Evolutionary conservation across 2,329 filamentous ascomycete genomes (phyloP).

Genomic region (Botryotinia narcissicola): DNA sequence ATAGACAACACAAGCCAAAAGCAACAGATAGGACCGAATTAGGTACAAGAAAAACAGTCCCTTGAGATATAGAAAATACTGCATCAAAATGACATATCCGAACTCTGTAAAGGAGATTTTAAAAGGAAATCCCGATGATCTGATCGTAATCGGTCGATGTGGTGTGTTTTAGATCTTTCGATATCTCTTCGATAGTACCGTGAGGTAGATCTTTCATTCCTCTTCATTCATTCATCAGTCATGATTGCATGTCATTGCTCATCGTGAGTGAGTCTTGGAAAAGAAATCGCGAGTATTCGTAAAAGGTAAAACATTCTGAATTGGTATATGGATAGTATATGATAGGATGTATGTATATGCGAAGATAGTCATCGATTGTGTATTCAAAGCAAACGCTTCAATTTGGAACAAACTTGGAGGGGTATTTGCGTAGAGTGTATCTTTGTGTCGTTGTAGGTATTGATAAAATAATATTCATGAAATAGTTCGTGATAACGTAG

Average conservation of each 20-base stretch:
- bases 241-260: slow-evolving; percentile 21
- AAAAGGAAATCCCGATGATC: slow-evolving; percentile 12
- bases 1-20: slow-evolving; percentile 8
- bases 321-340: neutral
- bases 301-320: slow-evolving; percentile 7
- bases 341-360: slow-evolving; percentile 8
- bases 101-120: slow-evolving; percentile 8
- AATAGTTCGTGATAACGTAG: slow-evolving; percentile 22
- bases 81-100: slow-evolving; percentile 7
- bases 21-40: slow-evolving; percentile 8
- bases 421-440: slow-evolving; percentile 14
- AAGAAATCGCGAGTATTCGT: slow-evolving; percentile 1
- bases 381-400: slow-evolving; percentile 18
- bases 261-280: slow-evolving; percentile 4
- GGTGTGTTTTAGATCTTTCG: slow-evolving; percentile 2
- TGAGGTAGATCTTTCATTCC: slow-evolving; percentile 1
- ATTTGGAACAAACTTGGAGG: slow-evolving; percentile 19
- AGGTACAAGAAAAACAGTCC: slow-evolving; percentile 16
- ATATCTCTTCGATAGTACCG: slow-evolving; percentile 3
- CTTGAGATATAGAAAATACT: slow-evolving; percentile 7
- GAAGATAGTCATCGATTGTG: slow-evolving; percentile 17
- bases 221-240: slow-evolving; percentile 17
- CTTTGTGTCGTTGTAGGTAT: neutral
- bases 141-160: slow-evolving; percentile 17
- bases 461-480: slow-evolving; percentile 20